A percentile compares a stretch with the other conserved stretches of the same genome.
These are phyloP conservation scores for Sesbania bispinosa DNA, from an alignment of 306 rosid species.

Conservation along the genomic window DNA sequence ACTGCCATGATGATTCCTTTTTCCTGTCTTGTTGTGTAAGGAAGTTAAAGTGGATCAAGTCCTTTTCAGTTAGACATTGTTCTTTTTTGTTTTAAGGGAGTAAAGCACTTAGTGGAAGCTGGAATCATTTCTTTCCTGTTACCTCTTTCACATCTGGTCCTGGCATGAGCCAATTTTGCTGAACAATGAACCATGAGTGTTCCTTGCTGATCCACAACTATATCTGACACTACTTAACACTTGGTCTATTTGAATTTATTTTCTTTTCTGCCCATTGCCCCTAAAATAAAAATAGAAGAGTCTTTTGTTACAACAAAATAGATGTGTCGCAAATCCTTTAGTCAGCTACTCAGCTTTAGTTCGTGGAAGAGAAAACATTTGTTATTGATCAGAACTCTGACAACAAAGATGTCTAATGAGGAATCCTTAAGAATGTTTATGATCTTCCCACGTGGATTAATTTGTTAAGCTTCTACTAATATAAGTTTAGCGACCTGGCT, in stretches of 20 bases:
- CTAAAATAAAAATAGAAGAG: neutral
- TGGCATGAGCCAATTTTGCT: neutral
- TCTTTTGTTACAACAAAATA: neutral
- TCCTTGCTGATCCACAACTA: neutral
- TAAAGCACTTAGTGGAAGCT: neutral
- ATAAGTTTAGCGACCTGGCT: neutral
- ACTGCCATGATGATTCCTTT: neutral
- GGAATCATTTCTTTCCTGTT: neutral
- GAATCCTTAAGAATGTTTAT: neutral
- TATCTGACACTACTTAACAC: neutral
- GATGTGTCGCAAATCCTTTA: neutral
- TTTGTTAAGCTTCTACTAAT: neutral
- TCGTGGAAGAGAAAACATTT: neutral
- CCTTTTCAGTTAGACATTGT: neutral
- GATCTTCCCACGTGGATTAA: neutral
- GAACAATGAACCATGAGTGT: neutral
- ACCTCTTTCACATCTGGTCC: neutral
- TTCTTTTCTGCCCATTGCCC: neutral
- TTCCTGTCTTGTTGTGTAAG: neutral
- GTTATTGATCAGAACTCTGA: neutral
- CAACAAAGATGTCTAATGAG: neutral
- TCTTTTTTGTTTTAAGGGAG: neutral
- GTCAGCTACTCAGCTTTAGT: conserved; percentile 1
- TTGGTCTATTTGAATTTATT: neutral
- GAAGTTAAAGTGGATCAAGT: neutral